Base-by-base conservation (phyloP, 257 asterid species). In the Salvia splendens region DNA sequence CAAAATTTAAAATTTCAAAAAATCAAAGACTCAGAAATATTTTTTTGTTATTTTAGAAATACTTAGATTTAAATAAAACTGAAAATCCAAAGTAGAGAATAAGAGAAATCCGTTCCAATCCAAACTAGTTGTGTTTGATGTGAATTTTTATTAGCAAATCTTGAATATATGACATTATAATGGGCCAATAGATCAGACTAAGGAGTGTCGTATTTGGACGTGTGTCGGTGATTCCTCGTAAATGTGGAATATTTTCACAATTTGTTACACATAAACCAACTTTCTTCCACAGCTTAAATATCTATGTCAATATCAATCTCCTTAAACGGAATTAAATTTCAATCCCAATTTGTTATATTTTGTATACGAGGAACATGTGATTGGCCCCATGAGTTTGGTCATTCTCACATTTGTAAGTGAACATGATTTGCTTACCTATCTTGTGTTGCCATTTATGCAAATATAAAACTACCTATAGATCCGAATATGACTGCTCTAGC, bases 231-330 rank as follows among this genome's bases (percentile, higher is more conserved):
- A 30, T 55, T 54, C 2, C 6, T 38, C 15, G 5, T 24, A 55
- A 10, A 17, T 6, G 28, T 6, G 10, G 8, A 42, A 42, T 51
- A 66, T 66, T 41, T 36, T 3, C 6, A 24, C 20, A 14, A 12
- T 15, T 55, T 12, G 40, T 5, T 46, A 30, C 75, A 72, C 78
- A 54, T 62, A 8, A 9, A 71, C 55, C 11, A 41, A 7, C 38
- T 56, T 49, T 28, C 43, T 33, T 28, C 64, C 75, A 68, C 81
- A 72, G 15, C 24, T 50, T 47, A 53, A 68, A 53, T 43, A 64
- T 63, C 51, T 43, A 4, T 61, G 66, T 28, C 46, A 4, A 38
- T 4, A 16, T 53, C 43, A 55, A 51, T 51, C 32, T 51, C n/a
- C 33, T 7, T 3, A 16, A 17, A 35, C 12, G 12, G 12, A 36